A percentile compares a stretch with the other conserved stretches of the same genome.
phyloP scores from a whole-genome alignment of 1,284 basidiomycete species.

The Porphyrellus sp. region DNA sequence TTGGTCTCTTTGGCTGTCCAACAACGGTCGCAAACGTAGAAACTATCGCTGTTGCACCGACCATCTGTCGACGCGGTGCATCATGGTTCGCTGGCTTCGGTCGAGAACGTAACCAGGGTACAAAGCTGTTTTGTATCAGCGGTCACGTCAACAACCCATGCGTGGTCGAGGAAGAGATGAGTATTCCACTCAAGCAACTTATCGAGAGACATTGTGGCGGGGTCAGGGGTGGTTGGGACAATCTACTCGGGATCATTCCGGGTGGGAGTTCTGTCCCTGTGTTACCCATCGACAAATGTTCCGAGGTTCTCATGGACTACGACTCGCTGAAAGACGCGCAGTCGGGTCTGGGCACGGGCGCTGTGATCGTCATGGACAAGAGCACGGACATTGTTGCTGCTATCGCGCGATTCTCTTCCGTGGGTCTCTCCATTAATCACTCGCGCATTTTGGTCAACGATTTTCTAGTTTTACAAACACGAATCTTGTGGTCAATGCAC shows the following conservation, averaged over 20 bases:
- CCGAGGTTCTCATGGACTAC: constrained; percentile 95
- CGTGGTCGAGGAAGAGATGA: constrained; percentile 99
- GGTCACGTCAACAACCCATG: constrained; percentile 99
- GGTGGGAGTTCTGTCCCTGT: constrained; percentile 97
- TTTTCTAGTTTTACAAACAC: constrained; percentile 86
- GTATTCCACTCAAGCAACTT: constrained; percentile 90
- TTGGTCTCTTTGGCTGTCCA: constrained; percentile 95
- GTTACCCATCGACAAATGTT: constrained; percentile 77
- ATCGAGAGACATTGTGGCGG: constrained; percentile 97
- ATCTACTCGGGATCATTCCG: constrained; percentile 91
- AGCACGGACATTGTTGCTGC: constrained; percentile 91
- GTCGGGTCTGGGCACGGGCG: constrained; percentile 94
- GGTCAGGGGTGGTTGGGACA: constrained; percentile 93
- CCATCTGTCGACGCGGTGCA: constrained; percentile 89
- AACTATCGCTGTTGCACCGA: constrained; percentile 96
- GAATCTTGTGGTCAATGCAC: constrained; percentile 99
- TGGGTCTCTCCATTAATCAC: constrained; percentile 31
- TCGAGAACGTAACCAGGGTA: constrained; percentile 90
- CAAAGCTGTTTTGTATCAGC: constrained; percentile 93
- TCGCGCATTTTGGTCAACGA: not conserved
- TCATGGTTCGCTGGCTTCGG: constrained; percentile 96
- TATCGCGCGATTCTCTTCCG: constrained; percentile 89
- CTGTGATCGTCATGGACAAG: constrained; percentile 99
- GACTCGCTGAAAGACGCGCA: constrained; percentile 96
- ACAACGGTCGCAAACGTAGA: constrained; percentile 98